A percentile compares a stretch with the other conserved stretches of the same genome.
phyloP scores from a whole-genome alignment of 441 rosid genomes.

The Omphalea diandra region DNA sequence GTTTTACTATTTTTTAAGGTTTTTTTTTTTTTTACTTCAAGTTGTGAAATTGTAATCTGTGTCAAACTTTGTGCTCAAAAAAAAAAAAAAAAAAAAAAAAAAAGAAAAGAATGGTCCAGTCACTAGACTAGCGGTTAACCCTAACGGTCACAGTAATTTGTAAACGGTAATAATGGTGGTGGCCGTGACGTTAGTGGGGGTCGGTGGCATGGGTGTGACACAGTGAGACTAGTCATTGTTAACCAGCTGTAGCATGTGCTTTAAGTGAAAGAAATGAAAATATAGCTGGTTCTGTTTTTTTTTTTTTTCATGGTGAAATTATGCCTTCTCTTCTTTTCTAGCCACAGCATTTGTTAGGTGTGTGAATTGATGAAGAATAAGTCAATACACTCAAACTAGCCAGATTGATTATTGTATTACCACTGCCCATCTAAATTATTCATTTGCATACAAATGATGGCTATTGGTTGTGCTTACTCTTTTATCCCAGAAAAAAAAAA shows the following conservation, averaged over 20 bases:
- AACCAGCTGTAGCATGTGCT: constrained; percentile 14
- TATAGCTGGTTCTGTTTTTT: too few relatives aligned
- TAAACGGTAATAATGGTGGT: neutral
- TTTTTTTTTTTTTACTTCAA: neutral
- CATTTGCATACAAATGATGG: neutral
- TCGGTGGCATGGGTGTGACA: too few relatives aligned
- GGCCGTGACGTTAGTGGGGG: neutral
- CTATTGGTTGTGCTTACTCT: neutral
- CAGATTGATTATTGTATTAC: neutral
- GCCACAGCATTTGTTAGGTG: constrained; percentile 14
- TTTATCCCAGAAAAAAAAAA: neutral
- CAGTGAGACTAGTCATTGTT: neutral
- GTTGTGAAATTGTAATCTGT: neutral
- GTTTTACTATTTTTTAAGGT: neutral
- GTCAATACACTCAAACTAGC: neutral
- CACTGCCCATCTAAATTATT: neutral
- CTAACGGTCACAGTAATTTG: constrained; percentile 2
- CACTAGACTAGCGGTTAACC: too few relatives aligned
- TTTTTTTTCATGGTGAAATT: neutral
- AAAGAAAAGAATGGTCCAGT: too few relatives aligned
- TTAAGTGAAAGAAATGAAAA: neutral
- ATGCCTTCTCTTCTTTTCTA: neutral
- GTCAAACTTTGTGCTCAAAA: neutral
- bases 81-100: too few relatives aligned
- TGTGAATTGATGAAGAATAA: neutral